Evolutionary conservation across 805 yeast species (phyloP).

Genomic region (Pichia nanzhaoensis): DNA sequence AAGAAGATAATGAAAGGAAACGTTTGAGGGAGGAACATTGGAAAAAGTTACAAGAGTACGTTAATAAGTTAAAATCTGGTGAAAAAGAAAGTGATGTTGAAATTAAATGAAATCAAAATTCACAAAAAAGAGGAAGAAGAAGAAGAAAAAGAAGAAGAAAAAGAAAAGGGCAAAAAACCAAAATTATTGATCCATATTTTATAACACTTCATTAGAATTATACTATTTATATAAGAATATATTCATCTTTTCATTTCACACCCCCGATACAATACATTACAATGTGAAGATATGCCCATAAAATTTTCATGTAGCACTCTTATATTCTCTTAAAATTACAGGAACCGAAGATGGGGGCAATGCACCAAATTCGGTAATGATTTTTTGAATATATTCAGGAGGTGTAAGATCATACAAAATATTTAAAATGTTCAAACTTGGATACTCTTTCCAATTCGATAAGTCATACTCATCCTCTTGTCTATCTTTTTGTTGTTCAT

Average conservation of each 20-base stretch:
- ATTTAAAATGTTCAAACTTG: constrained; percentile 65
- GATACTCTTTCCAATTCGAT: constrained; percentile 57
- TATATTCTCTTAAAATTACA: constrained; percentile 89
- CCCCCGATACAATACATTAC: too few relatives aligned
- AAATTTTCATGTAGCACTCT: constrained; percentile 29
- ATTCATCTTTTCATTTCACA: constrained; percentile 1
- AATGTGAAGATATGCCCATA: not conserved
- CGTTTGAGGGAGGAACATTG: constrained; percentile 61
- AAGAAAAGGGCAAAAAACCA: too few relatives aligned
- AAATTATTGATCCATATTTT: too few relatives aligned
- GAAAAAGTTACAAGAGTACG: constrained; percentile 61
- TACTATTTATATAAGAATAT: not conserved
- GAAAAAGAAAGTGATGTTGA: constrained; percentile 49
- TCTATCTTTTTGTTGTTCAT: constrained; percentile 22
- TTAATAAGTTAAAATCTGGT: constrained; percentile 30
- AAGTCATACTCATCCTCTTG: constrained; percentile 37
- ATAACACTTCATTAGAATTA: too few relatives aligned
- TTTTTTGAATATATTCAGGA: constrained; percentile 86
- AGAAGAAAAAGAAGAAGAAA: too few relatives aligned
- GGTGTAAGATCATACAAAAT: constrained; percentile 93
- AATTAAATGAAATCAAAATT: constrained; percentile 29
- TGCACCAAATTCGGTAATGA: constrained; percentile 93
- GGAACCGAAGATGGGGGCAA: constrained; percentile 98
- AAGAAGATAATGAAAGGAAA: constrained; percentile 62
- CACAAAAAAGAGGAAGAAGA: not conserved